Conservation (phyloP, 768 basidiomycete species). For the Tricholoma saponaceum region DNA sequence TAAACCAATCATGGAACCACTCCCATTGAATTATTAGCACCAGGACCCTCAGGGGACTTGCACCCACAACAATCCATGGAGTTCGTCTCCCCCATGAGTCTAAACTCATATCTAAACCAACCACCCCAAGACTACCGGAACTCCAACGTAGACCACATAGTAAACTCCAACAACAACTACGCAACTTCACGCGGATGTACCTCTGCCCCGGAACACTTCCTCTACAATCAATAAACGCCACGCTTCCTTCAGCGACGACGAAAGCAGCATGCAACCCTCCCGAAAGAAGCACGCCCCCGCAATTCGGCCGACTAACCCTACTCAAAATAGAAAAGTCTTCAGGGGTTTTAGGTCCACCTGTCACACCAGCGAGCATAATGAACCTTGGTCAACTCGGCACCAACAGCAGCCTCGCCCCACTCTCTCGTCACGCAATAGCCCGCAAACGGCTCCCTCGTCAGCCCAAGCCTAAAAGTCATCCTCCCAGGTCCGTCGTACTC, state of each 20-base stretch:
- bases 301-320: conserved; percentile 32
- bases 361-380: conserved; percentile 92
- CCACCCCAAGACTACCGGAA: conserved; percentile 17
- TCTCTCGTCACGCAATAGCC: conserved; percentile 21
- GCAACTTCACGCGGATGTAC: conserved; percentile 30
- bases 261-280: conserved; percentile 34
- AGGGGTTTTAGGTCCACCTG: conserved; percentile 61
- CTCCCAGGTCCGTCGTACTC: conserved; percentile 57
- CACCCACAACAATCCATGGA: conserved; percentile 55
- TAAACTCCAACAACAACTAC: conserved; percentile 13
- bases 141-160: conserved; percentile 19
- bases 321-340: conserved; percentile 18
- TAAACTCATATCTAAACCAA: conserved; percentile 31
- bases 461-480: conserved; percentile 64
- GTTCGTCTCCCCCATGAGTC: conserved; percentile 60
- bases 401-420: conserved; percentile 36
- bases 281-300: conserved; percentile 55
- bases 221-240: conserved; percentile 43
- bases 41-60: conserved; percentile 65
- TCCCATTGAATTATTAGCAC: conserved; percentile 1
- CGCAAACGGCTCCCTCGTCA: conserved; percentile 31
- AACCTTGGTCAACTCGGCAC: conserved; percentile 69
- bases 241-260: conserved; percentile 55
- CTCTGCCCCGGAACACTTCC: conserved; percentile 63
- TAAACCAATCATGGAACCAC: neutral